A percentile compares a stretch with the other conserved stretches of the same genome.
Evolutionary conservation across 352 stramenopile species (phyloP).

Genomic region (Pythium biforme): DNA sequence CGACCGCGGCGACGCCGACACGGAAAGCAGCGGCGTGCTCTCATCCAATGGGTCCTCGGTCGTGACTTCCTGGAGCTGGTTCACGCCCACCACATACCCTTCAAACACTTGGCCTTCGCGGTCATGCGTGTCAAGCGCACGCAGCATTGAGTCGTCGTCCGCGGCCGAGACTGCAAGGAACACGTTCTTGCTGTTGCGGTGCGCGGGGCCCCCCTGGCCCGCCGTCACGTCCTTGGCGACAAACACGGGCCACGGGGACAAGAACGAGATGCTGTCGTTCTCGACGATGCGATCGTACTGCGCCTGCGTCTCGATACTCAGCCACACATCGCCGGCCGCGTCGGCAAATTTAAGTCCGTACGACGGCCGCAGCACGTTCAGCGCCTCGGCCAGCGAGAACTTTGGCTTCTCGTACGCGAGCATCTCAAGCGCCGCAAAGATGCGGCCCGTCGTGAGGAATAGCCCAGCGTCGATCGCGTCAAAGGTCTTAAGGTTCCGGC

Average conservation of each 20-base stretch:
- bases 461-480: constrained; percentile 78
- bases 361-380: constrained; percentile 76
- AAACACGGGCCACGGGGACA: constrained; percentile 79
- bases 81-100: constrained; percentile 81
- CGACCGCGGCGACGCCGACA: constrained; percentile 24
- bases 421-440: constrained; percentile 84
- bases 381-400: constrained; percentile 80
- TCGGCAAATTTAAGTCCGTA: constrained; percentile 77
- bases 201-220: constrained; percentile 2
- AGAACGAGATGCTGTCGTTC: constrained; percentile 51
- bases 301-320: constrained; percentile 79
- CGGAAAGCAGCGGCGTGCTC: constrained; percentile 55
- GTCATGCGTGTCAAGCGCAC: constrained; percentile 54
- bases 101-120: constrained; percentile 60
- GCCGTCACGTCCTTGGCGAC: constrained; percentile 59
- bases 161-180: constrained; percentile 74
- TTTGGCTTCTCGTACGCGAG: constrained; percentile 82
- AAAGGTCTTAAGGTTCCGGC: constrained; percentile 64
- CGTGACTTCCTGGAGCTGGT: constrained; percentile 56
- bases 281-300: constrained; percentile 59
- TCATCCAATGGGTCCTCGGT: constrained; percentile 39
- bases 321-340: constrained; percentile 59
- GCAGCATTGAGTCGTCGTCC: constrained; percentile 77
- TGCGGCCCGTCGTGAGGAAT: constrained; percentile 63
- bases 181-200: constrained; percentile 56